These are phyloP conservation scores for Fomitopsis pinicola DNA, from an alignment of 1,284 basidiomycete species.

Conservation along the genomic window DNA sequence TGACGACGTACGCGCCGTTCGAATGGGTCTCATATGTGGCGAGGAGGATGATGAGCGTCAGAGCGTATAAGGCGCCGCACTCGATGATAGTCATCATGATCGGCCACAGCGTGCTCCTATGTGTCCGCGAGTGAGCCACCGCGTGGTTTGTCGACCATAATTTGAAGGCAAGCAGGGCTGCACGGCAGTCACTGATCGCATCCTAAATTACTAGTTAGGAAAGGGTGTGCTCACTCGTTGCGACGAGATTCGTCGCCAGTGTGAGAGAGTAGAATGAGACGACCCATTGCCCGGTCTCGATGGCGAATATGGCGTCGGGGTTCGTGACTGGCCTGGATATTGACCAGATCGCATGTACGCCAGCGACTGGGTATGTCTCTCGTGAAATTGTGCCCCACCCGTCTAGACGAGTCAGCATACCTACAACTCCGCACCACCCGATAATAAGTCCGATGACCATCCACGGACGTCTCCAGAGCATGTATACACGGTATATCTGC, in stretches of 20 bases:
- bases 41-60: slow-evolving; percentile 28
- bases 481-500: slow-evolving; percentile 27
- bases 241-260: slow-evolving; percentile 27
- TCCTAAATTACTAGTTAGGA: not conserved
- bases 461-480: slow-evolving; percentile 21
- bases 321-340: slow-evolving; percentile 15
- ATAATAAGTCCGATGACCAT: slow-evolving; percentile 20
- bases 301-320: slow-evolving; percentile 17
- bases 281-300: slow-evolving; percentile 25
- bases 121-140: slow-evolving; percentile 14
- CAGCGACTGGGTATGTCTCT: not conserved
- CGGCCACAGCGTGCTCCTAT: slow-evolving; percentile 18
- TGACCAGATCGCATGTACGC: not conserved
- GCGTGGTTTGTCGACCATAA: slow-evolving; percentile 24
- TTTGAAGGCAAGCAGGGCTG: slow-evolving; percentile 23
- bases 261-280: slow-evolving; percentile 26
- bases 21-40: slow-evolving; percentile 26
- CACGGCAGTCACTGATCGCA: not conserved
- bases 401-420: slow-evolving; percentile 5
- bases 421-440: slow-evolving; percentile 21
- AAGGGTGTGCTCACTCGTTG: slow-evolving; percentile 22
- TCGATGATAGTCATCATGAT: slow-evolving; percentile 30
- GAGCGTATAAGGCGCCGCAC: slow-evolving; percentile 29
- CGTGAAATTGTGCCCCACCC: not conserved
- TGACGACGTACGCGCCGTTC: slow-evolving; percentile 29